A percentile compares a stretch with the other conserved stretches of the same genome.
Conservation (phyloP, 2,329 filamentous ascomycete species). For the Emmonsia crescens region DNA sequence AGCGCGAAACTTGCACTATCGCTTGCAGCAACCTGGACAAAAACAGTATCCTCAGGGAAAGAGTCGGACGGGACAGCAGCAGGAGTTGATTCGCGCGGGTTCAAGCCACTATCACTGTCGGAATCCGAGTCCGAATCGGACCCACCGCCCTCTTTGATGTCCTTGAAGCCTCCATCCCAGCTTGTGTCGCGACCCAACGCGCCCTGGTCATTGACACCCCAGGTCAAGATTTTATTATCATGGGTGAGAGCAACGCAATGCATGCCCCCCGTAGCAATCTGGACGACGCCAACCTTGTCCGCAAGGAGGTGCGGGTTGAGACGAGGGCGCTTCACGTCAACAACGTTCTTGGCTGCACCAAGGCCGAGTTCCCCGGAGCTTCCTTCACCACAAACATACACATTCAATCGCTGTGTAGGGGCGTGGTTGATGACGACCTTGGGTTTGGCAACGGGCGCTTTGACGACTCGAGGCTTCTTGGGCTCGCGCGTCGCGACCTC, state of each 20-base stretch:
- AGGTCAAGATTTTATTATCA: conserved; percentile 72
- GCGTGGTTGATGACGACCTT: conserved; percentile 48
- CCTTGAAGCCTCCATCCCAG: conserved; percentile 53
- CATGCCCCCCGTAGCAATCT: conserved; percentile 72
- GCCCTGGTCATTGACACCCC: conserved; percentile 80
- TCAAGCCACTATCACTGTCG: conserved; percentile 44
- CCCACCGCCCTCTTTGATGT: conserved; percentile 39
- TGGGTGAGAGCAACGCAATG: conserved; percentile 65
- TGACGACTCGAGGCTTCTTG: conserved; percentile 23
- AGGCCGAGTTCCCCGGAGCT: conserved; percentile 73
- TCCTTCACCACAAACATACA: conserved; percentile 74
- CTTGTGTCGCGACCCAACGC: conserved; percentile 65
- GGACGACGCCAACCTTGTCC: conserved; percentile 55
- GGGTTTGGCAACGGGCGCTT: conserved; percentile 16
- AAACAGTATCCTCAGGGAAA: conserved; percentile 45
- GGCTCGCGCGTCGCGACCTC: conserved; percentile 19
- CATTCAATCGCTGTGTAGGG: conserved; percentile 48
- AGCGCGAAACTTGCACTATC: conserved; percentile 51
- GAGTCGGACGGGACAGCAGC: conserved; percentile 37
- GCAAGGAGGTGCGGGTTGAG: conserved; percentile 51
- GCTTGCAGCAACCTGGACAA: conserved; percentile 47
- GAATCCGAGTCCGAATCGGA: conserved; percentile 40
- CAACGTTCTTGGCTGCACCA: conserved; percentile 52
- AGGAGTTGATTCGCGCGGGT: conserved; percentile 46
- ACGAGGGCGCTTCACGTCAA: conserved; percentile 65